Evolutionary conservation across 306 rosid species (phyloP).

Genomic region (Quercus aquifolioides): DNA sequence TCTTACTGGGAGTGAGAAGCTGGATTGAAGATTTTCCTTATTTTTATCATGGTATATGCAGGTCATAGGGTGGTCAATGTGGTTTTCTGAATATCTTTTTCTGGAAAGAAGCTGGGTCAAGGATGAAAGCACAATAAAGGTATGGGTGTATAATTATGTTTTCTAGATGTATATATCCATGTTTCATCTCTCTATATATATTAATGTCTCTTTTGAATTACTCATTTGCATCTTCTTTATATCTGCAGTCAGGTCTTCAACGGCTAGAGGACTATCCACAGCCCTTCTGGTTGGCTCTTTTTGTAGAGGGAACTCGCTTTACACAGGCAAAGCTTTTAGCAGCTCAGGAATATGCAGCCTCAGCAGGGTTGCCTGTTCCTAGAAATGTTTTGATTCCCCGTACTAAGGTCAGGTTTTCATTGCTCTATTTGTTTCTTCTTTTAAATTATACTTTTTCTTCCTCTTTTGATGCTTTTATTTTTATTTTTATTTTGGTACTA

Average conservation of each 20-base stretch:
- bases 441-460: not conserved
- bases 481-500: not conserved
- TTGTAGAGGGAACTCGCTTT: slow-evolving; percentile 97
- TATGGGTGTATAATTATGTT: slow-evolving; percentile 21
- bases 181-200: not conserved
- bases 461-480: not conserved
- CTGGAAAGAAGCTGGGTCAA: slow-evolving; percentile 96
- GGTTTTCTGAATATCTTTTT: slow-evolving; percentile 94
- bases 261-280: slow-evolving; percentile 71
- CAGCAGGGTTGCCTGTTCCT: slow-evolving; percentile 71
- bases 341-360: slow-evolving; percentile 84
- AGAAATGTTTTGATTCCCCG: slow-evolving; percentile 94
- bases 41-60: slow-evolving; percentile 17
- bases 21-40: not conserved
- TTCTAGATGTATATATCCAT: not conserved
- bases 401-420: slow-evolving; percentile 60
- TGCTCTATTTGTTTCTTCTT: not conserved
- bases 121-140: slow-evolving; percentile 90
- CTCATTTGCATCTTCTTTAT: slow-evolving; percentile 24
- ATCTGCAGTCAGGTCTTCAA: slow-evolving; percentile 74
- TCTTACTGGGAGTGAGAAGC: not conserved
- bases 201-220: slow-evolving; percentile 4
- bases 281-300: slow-evolving; percentile 96
- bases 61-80: slow-evolving; percentile 99
- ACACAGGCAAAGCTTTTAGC: slow-evolving; percentile 82